Conservation (phyloP, 2,329 filamentous ascomycete genomes). For the Trichophyton verrucosum region DNA sequence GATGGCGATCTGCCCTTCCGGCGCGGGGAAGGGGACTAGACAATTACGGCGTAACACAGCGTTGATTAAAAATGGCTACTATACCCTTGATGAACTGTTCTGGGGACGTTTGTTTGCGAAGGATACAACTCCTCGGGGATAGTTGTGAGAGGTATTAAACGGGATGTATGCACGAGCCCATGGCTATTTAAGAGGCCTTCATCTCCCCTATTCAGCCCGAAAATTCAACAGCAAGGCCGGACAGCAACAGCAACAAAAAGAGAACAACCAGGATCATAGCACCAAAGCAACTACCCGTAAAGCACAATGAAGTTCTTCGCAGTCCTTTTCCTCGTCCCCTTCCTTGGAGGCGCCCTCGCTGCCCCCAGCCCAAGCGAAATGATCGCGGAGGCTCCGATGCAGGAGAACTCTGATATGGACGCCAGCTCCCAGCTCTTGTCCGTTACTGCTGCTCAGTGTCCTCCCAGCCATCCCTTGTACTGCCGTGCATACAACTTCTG, state of each 20-base stretch:
- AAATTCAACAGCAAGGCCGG: not conserved
- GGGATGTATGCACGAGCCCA: not conserved
- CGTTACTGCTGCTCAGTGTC: not conserved
- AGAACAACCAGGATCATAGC: not conserved
- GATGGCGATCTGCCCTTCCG: not conserved
- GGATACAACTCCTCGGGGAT: not conserved
- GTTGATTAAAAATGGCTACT: not conserved
- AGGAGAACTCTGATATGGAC: not conserved
- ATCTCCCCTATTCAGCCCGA: not conserved
- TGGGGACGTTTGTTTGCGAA: not conserved
- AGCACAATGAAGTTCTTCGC: constrained; percentile 1
- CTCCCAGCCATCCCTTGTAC: not conserved
- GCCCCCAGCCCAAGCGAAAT: not conserved
- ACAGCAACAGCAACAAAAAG: not conserved
- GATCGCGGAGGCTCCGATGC: not conserved
- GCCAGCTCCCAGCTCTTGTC: not conserved
- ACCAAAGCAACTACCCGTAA: not conserved
- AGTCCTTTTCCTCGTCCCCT: not conserved
- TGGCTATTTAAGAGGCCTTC: constrained; percentile 1
- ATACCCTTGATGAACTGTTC: not conserved
- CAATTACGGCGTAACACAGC: not conserved
- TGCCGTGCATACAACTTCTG: not conserved
- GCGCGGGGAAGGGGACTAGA: not conserved
- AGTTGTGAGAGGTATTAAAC: not conserved
- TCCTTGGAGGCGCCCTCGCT: not conserved